Evolutionary conservation across 805 yeast genomes (phyloP).

Genomic region (Myxozyma sirexii): DNA sequence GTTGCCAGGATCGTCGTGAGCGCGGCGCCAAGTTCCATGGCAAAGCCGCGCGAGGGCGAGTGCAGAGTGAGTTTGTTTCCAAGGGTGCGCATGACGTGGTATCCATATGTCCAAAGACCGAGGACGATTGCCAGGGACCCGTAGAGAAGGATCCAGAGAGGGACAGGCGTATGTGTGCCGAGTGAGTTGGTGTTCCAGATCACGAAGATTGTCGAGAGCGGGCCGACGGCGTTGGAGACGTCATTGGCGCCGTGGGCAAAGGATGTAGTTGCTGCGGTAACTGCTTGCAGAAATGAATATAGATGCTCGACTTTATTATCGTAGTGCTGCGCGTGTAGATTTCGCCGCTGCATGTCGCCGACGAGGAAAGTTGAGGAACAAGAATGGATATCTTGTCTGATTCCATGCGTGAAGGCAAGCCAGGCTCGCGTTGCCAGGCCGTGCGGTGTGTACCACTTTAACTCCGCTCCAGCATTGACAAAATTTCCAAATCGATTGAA

Average conservation of each 20-base stretch:
- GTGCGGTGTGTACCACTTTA: constrained; percentile 20
- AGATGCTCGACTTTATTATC: constrained; percentile 70
- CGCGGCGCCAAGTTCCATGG: constrained; percentile 79
- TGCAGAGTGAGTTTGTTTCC: constrained; percentile 75
- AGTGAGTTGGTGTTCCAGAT: constrained; percentile 56
- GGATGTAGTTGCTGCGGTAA: constrained; percentile 78
- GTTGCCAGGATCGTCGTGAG: constrained; percentile 74
- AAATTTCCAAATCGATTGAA: constrained; percentile 2
- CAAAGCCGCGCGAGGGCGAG: constrained; percentile 77
- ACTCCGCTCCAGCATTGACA: constrained; percentile 1
- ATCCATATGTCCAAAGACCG: constrained; percentile 73
- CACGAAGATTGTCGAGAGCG: constrained; percentile 64
- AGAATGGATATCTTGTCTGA: constrained; percentile 62
- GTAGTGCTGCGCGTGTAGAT: constrained; percentile 57
- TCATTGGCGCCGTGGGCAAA: constrained; percentile 84
- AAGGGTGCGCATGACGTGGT: constrained; percentile 65
- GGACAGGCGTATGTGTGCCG: constrained; percentile 58
- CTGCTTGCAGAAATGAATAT: constrained; percentile 66
- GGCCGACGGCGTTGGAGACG: constrained; percentile 77
- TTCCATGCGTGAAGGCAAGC: constrained; percentile 60
- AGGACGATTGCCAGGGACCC: constrained; percentile 67
- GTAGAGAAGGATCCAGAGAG: constrained; percentile 69
- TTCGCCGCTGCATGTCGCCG: constrained; percentile 44
- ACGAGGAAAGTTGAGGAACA: constrained; percentile 15
- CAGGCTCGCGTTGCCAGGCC: constrained; percentile 39